Base-by-base conservation (phyloP, 2,329 filamentous ascomycete species). In the Pezicula carpinea region DNA sequence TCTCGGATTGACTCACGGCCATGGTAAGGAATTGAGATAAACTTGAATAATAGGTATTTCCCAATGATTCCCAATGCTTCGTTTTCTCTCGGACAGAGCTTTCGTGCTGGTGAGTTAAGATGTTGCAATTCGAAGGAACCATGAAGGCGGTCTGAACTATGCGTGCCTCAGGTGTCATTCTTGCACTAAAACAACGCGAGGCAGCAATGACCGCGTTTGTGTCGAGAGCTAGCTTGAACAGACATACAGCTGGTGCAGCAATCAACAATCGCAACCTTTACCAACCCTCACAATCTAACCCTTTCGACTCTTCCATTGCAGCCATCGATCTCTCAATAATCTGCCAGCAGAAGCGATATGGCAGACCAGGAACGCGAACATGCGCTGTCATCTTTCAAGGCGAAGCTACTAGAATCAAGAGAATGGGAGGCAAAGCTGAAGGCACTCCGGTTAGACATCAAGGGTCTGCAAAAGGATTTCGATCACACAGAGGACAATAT, bases 361-460 rank as follows among this genome's bases (percentile, higher is more conserved):
- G 51, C 57, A 19, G 75, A 80, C 57, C 72, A 75, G 47, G 77
- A 80, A 66, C 71, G 77, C 61, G 66, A 84, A 59, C 77, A 84
- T 66, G 87, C 87, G 64, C 82, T 92, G 62, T 76, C 83, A 64
- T 80, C 84, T 50, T 92, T 89, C 75, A 89, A 89, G 67, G 72
- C 77, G 52, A 90, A 88, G 74, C 79, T 92, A 61, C 79, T 96
- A 63, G 92, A 99, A 70, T 95, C 95, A 60, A 83, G 95, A 70
- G 93, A 99, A 78, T 97, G 90, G 90, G 95, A 99, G 71, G 86
- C 92, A 44, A 99, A 97, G 78, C 81, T 99, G 52, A 99, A 97
- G 76, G 82, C 85, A 44, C 75, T 99, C 61, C 88, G 93, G 53
- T 75, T 96, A 71, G 93, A 96, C 59, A 96, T 99, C 69, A 99